Percentiles rank a stretch among this genome's conserved stretches.
Evolutionary conservation across 2,329 filamentous ascomycete species (phyloP).

Genomic region (Neonectria ditissima): DNA sequence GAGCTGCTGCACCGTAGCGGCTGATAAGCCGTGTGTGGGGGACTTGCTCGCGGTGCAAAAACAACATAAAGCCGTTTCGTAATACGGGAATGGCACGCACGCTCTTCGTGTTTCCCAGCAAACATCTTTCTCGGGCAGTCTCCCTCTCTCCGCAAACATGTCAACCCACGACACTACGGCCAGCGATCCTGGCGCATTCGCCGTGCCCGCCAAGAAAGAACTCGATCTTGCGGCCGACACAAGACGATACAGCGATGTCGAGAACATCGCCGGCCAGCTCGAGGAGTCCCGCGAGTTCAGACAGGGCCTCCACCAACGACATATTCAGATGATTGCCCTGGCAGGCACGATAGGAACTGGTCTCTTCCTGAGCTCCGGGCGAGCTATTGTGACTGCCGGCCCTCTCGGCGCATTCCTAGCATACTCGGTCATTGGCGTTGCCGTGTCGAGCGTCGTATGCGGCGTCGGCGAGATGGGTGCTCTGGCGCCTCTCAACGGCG

Average conservation of each 20-base stretch:
- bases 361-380: slow-evolving; percentile 77
- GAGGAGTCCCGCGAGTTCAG: background rate
- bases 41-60: background rate
- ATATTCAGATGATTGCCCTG: slow-evolving; percentile 64
- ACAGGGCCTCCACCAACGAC: slow-evolving; percentile 47
- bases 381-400: slow-evolving; percentile 57
- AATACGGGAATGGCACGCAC: background rate
- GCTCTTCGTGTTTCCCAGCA: background rate
- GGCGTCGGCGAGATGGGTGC: no score
- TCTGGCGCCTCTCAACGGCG: no score
- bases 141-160: background rate
- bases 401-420: slow-evolving; percentile 52
- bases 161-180: background rate
- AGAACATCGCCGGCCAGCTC: background rate
- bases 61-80: background rate
- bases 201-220: background rate
- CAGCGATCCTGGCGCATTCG: background rate
- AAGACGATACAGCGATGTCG: background rate
- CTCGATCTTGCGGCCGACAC: background rate
- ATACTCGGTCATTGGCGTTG: no score
- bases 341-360: slow-evolving; percentile 67
- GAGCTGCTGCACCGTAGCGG: background rate
- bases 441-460: no score
- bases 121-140: background rate
- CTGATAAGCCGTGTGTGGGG: background rate